Evolutionary conservation across 2,329 filamentous ascomycete species (phyloP), one percentile per base, ranked within the genome.

Genomic region (Fusarium tupiense): DNA sequence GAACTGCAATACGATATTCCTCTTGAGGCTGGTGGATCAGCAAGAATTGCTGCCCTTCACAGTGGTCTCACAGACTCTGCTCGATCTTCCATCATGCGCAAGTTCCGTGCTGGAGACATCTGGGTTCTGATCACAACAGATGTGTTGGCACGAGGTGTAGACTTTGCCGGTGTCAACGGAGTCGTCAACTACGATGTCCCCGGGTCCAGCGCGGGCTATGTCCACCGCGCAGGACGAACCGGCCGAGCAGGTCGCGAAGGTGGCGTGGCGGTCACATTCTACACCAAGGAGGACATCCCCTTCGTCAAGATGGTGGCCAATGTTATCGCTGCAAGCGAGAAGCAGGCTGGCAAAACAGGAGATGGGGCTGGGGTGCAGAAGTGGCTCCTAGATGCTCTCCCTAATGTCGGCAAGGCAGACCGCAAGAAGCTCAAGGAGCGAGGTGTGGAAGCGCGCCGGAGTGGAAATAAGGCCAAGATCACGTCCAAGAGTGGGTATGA

Each of bases 161-260:
- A 99, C 83, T 98, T 99, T 85, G 91, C 93, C 14, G 96, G 96
- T 57, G 92, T 99, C 72, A 98, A 98, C 79, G 95, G 95, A 52
- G 95, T 99, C 0, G 93, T 99, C 59, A 99, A 98, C 84, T 99
- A 98, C 84, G 96, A 99, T 82, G 94, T 98, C 14, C 96, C 96
- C 0, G 94, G 92, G n/a, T 95, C 93, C 0, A 93, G 93, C 10
- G 96, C 95, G 1, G 91, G 91, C 3, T 99, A 99, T 80, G 93
- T 99, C 12, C 96, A 99, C 83, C 93, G 96, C 17, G 95, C 96
- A 0, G 96, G 96, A 1, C 90, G 96, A 53, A 98, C 96, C 0
- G 96, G 96, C 0, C 89, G 96, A 29, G 96, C 95, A 0, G 96
- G 96, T 0, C 89, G 95, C 31, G 91, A 93, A 78, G 95, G 95